A percentile compares a stretch with the other conserved stretches of the same genome.
phyloP scores from a whole-genome alignment of 805 yeast genomes.

The Teunomyces cretensis region DNA sequence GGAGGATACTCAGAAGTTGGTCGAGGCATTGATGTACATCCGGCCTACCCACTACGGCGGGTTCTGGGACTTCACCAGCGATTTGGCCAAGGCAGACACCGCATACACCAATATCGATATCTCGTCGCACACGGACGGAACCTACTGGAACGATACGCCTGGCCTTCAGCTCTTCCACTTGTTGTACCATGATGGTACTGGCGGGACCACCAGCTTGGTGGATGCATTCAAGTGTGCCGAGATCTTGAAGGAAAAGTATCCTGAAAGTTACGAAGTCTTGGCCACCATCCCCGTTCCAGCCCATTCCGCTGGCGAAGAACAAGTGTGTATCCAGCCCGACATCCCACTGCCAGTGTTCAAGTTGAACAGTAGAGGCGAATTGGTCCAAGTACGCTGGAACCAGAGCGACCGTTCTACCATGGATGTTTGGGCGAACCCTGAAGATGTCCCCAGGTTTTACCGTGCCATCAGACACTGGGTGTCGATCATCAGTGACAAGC shows the following conservation, averaged over 20 bases:
- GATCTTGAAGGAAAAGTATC: slow-evolving; percentile 43
- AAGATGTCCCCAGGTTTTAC: slow-evolving; percentile 53
- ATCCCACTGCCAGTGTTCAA: slow-evolving; percentile 58
- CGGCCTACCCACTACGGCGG: slow-evolving; percentile 78
- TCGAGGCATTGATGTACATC: slow-evolving; percentile 57
- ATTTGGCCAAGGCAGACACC: slow-evolving; percentile 64
- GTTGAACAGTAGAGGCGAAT: slow-evolving; percentile 49
- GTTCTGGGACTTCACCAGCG: slow-evolving; percentile 76
- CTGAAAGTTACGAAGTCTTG: slow-evolving; percentile 52
- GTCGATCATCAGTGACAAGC: slow-evolving; percentile 46
- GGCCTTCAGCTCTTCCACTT: slow-evolving; percentile 70
- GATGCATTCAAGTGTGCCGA: slow-evolving; percentile 66
- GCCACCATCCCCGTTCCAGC: slow-evolving; percentile 57
- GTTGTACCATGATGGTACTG: slow-evolving; percentile 60
- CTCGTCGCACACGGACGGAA: slow-evolving; percentile 69
- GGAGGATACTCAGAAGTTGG: slow-evolving; percentile 56
- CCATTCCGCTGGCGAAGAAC: slow-evolving; percentile 72
- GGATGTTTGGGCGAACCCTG: slow-evolving; percentile 48
- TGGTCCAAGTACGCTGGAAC: slow-evolving; percentile 69
- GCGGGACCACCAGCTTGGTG: slow-evolving; percentile 67
- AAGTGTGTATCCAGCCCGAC: slow-evolving; percentile 59
- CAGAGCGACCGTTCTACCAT: slow-evolving; percentile 66
- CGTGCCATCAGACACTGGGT: slow-evolving; percentile 60
- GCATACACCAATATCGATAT: slow-evolving; percentile 71
- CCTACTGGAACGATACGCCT: slow-evolving; percentile 73